A percentile compares a stretch with the other conserved stretches of the same genome.
phyloP scores from a whole-genome alignment of 306 rosid genomes.

The Citrullus mucosospermus region DNA sequence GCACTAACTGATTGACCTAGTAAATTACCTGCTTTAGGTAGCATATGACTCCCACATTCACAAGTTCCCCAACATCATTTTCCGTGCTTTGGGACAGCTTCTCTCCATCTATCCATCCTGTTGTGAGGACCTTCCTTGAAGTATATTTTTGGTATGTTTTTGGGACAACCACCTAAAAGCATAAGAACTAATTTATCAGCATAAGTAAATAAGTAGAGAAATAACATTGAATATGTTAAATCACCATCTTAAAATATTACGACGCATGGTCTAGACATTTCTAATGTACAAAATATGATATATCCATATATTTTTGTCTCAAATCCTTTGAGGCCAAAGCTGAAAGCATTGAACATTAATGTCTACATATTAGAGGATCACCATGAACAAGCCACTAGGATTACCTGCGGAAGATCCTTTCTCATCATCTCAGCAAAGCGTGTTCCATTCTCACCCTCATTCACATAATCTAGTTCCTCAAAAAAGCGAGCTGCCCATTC shows the following conservation, averaged over 20 bases:
- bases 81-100: slow-evolving; percentile 93
- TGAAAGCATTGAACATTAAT: not conserved
- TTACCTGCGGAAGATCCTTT: slow-evolving; percentile 95
- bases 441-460: slow-evolving; percentile 92
- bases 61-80: slow-evolving; percentile 90
- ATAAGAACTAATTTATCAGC: not conserved
- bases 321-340: not conserved
- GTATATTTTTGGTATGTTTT: slow-evolving; percentile 72
- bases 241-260: not conserved
- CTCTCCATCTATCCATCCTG: slow-evolving; percentile 88
- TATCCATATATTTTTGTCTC: not conserved
- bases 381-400: slow-evolving; percentile 6
- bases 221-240: too few relatives aligned
- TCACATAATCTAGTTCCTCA: slow-evolving; percentile 91
- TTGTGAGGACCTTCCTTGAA: slow-evolving; percentile 93
- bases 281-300: not conserved
- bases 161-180: slow-evolving; percentile 82
- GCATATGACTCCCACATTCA: slow-evolving; percentile 98
- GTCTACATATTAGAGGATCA: slow-evolving; percentile 1
- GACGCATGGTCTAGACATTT: not conserved
- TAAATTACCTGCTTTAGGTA: slow-evolving; percentile 76
- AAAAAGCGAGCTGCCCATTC: slow-evolving; percentile 99
- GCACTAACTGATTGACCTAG: not conserved
- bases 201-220: too few relatives aligned
- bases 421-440: slow-evolving; percentile 90